These are phyloP conservation scores for Xylaria flabelliformis DNA, from an alignment of 495 filamentous ascomycete genomes.

Conservation along the genomic window DNA sequence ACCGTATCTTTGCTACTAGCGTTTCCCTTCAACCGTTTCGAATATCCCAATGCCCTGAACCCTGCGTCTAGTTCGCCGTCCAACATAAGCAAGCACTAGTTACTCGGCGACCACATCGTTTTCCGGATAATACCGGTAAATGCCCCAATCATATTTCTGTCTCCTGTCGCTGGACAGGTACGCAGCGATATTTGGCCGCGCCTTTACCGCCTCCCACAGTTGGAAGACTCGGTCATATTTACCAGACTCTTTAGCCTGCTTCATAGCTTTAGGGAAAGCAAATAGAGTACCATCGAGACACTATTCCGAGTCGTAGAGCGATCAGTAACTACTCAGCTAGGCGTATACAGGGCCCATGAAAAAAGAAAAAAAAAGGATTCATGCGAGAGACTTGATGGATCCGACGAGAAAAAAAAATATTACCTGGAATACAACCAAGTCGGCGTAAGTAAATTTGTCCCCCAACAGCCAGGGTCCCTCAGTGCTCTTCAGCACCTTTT, in stretches of 20 bases:
- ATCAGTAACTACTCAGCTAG: neutral
- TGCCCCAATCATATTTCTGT: conserved; percentile 59
- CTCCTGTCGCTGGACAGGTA: conserved; percentile 66
- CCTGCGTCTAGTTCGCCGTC: neutral
- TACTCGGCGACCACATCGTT: conserved; percentile 50
- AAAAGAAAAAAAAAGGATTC: neutral
- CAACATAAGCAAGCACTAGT: neutral
- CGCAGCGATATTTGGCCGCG: conserved; percentile 58
- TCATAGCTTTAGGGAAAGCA: conserved; percentile 68
- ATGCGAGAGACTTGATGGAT: neutral
- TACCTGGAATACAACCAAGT: conserved; percentile 61
- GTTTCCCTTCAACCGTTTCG: neutral
- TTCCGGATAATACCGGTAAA: conserved; percentile 70
- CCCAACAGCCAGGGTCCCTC: conserved; percentile 55
- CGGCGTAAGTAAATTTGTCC: conserved; percentile 57
- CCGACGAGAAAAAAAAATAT: neutral
- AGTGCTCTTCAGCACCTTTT: conserved; percentile 51
- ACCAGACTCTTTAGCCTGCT: conserved; percentile 50
- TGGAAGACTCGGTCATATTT: conserved; percentile 59
- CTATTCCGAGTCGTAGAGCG: conserved; percentile 28
- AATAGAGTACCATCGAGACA: conserved; percentile 59
- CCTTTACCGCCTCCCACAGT: conserved; percentile 62
- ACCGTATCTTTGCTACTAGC: neutral
- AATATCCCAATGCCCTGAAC: neutral
- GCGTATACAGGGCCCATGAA: neutral